Conservation (phyloP, 164 flowering plant species). For the Brasenia schreberi region DNA sequence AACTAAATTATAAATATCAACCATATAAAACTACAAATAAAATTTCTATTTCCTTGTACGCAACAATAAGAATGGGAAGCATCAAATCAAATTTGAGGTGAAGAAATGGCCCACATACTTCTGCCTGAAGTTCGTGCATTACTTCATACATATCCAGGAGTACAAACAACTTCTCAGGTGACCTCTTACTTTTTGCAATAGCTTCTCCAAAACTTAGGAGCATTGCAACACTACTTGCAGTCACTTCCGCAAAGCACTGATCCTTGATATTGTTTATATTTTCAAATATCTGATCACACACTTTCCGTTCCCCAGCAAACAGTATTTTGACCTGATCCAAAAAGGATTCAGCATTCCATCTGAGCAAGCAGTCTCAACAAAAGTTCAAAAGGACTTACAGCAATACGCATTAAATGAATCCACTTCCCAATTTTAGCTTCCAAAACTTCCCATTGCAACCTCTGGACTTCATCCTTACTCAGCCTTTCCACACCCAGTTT, state of each 20-base stretch:
- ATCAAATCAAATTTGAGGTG: background rate
- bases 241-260: slow-evolving; percentile 81
- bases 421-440: slow-evolving; percentile 92
- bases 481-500: slow-evolving; percentile 89
- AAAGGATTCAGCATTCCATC: slow-evolving; percentile 8
- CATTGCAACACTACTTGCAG: slow-evolving; percentile 62
- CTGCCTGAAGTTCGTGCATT: slow-evolving; percentile 85
- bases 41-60: no score
- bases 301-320: slow-evolving; percentile 72
- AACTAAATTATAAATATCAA: background rate
- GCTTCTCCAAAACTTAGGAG: slow-evolving; percentile 98
- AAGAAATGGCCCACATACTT: slow-evolving; percentile 30
- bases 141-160: slow-evolving; percentile 96
- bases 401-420: slow-evolving; percentile 83
- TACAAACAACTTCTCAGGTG: slow-evolving; percentile 92
- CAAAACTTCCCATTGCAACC: slow-evolving; percentile 94
- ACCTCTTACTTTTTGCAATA: slow-evolving; percentile 92
- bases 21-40: no score
- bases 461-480: slow-evolving; percentile 87
- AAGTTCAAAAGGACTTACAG: slow-evolving; percentile 33
- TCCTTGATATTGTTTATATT: slow-evolving; percentile 60
- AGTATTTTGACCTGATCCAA: slow-evolving; percentile 76
- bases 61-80: no score
- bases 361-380: background rate
- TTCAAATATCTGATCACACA: slow-evolving; percentile 85